Base-by-base conservation (phyloP, 768 basidiomycete genomes). In the Tulasnella sp. region DNA sequence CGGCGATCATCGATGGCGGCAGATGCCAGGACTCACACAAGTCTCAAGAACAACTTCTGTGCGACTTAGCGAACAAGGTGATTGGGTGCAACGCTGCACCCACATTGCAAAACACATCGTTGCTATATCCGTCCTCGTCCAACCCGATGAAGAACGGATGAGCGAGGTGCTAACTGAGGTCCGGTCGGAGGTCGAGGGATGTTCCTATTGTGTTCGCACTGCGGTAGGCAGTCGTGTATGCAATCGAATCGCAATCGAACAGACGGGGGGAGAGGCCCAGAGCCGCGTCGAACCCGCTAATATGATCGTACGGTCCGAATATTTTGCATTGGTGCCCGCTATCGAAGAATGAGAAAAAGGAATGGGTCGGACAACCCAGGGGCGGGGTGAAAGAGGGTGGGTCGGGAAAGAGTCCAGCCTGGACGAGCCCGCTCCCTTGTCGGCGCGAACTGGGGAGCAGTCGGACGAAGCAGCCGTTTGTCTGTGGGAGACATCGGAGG, bases 91-190 rank as follows among this genome's bases (percentile, higher is more conserved):
- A 68, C 62, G 62, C 52, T 68, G 31, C 62, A 68, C 62, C 62
- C 62, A 4, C 62, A 36, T 68, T 44, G 44, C 34, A 36, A 10
- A 7, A 31, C 21, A 9, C 24, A 68, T 68, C 62, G 62, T 36
- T 68, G 34, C 62, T 68, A 68, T 68, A 68, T 68, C 62, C 62
- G 62, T 68, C 62, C 62, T 27, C 62, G 6, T 27, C 62, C 34
- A 68, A 31, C 62, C 62, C 62, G 62, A 68, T 68, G 62, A 68
- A 68, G 62, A 68, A 68, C 62, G 62, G 62, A 68, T 68, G 62
- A 34, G 62, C 34, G 62, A 68, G 34, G 62, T 24, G 24, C 34
- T 31, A 68, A 68, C 62, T 68, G 62, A 68, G 62, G 31, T 68
- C 62, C 62, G 62, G 31, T 68, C 62, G 62, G 62, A 68, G 44